A percentile compares a stretch with the other conserved stretches of the same genome.
Evolutionary conservation across 1,284 basidiomycete genomes (phyloP).

Genomic region (Sphagnurus paluster): DNA sequence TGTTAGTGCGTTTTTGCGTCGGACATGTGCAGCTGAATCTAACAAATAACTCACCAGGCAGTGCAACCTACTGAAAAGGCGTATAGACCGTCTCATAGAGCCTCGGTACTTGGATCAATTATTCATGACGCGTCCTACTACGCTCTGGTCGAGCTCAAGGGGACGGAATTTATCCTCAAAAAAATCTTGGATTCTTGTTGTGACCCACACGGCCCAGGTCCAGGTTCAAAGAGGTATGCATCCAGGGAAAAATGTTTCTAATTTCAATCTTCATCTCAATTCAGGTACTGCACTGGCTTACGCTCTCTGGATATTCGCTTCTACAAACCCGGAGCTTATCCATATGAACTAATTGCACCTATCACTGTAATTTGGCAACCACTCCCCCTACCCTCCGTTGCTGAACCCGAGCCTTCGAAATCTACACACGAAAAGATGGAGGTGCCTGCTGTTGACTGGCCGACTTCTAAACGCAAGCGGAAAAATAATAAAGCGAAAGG

Average conservation of each 20-base stretch:
- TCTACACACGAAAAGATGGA: conserved; percentile 11
- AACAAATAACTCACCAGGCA: conserved; percentile 41
- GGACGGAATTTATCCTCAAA: conserved; percentile 55
- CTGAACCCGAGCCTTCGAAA: conserved; percentile 4
- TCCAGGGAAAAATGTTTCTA: neutral
- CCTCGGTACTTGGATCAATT: conserved; percentile 79
- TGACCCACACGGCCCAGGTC: conserved; percentile 59
- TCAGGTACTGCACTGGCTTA: conserved; percentile 57
- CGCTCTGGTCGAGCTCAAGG: conserved; percentile 72
- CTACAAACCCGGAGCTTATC: conserved; percentile 66
- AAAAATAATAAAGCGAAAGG: conserved; percentile 24
- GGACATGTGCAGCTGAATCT: neutral
- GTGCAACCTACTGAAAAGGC: conserved; percentile 86
- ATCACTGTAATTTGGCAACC: conserved; percentile 74
- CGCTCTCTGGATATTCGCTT: conserved; percentile 61
- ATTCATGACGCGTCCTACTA: conserved; percentile 88
- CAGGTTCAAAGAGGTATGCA: conserved; percentile 58
- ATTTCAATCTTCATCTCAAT: neutral
- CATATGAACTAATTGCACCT: conserved; percentile 70
- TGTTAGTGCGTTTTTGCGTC: conserved; percentile 43
- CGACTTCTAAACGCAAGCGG: conserved; percentile 16
- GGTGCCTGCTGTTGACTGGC: neutral
- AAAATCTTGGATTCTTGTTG: conserved; percentile 56
- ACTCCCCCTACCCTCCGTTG: conserved; percentile 12
- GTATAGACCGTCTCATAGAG: conserved; percentile 86